These are phyloP conservation scores for Kodamaea ohmeri DNA, from an alignment of 1,139 yeast species.

Conservation along the genomic window DNA sequence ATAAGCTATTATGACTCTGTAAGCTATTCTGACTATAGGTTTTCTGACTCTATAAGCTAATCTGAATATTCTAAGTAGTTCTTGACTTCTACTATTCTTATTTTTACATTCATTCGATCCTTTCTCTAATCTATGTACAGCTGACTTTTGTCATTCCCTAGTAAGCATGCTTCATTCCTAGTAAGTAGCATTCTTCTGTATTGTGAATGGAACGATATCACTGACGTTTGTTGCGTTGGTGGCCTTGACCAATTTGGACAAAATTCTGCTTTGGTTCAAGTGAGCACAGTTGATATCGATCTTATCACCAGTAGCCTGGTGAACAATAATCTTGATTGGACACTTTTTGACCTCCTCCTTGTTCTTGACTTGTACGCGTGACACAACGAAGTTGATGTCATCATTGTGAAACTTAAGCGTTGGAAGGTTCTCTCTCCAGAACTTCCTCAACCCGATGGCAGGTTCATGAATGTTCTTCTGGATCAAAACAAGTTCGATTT, in stretches of 20 bases:
- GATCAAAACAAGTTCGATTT: conserved; percentile 32
- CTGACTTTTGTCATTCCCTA: background rate
- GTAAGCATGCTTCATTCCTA: too few relatives aligned
- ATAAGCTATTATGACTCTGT: too few relatives aligned
- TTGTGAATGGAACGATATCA: conserved; percentile 8
- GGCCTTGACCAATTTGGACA: conserved; percentile 28
- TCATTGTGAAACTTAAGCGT: conserved; percentile 83
- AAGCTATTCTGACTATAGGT: too few relatives aligned
- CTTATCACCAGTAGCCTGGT: conserved; percentile 20
- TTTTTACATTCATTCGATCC: background rate
- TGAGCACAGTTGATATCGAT: conserved; percentile 34
- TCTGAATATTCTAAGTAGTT: too few relatives aligned
- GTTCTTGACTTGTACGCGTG: conserved; percentile 47
- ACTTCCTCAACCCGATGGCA: conserved; percentile 42
- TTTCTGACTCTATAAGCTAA: too few relatives aligned
- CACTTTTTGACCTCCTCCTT: conserved; percentile 41
- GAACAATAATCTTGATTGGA: conserved; percentile 45
- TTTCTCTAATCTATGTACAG: background rate
- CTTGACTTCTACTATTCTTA: too few relatives aligned
- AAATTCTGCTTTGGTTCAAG: conserved; percentile 26
- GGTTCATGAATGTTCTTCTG: conserved; percentile 29
- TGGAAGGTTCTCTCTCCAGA: conserved; percentile 75
- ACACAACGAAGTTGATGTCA: conserved; percentile 56
- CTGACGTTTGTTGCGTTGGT: conserved; percentile 27
- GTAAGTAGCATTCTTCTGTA: conserved; percentile 5